Base-by-base conservation (phyloP, 176 grass and related monocot genomes). In the Eragrostis nindensis region DNA sequence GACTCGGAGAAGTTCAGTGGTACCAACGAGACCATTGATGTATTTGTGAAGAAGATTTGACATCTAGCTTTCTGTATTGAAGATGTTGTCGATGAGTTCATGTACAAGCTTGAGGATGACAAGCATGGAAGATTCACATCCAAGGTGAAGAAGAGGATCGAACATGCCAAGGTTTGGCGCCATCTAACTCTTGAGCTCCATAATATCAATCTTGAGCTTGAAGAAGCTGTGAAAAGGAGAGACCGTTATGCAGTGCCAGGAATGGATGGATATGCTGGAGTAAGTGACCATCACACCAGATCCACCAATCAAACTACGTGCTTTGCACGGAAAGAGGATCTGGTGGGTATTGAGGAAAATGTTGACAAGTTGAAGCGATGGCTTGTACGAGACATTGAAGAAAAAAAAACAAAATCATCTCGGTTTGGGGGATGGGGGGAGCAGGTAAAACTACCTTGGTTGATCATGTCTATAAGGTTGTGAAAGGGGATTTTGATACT, bases 401-500 rank as follows among this genome's bases (percentile, higher is more conserved):
- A 76, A 61, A 0, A 2, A 68, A 57, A 7, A 25, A 0, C 13
- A 82, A 0, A 30, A 17, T 61, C 0, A 0, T 14, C 8, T 62
- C 79, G 12, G 42, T 82, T 11, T 82, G 79, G 78, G 78, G 52
- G 1, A 76, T 76, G 73, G 73, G 46, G 32, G 72, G 72, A 9
- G 73, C 29, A 26, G 53, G 73, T 18, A 80, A 80, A 68, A 69
- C 77, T 12, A 69, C 49, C 56, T 19, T 80, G 10, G 77, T 69
- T 26, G 49, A 54, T 41, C 77, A 69, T 69, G 77, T 80, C 77
- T 80, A 80, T 2, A 80, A 80, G 49, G 29, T 44, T 43, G 77
- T 80, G 32, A 56, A 68, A 69, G 4, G 13, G 0, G 46, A 79
- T 16, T 67, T 67, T 41, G 46, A 41, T 41, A 11, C 4, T 53